Evolutionary conservation across 2,329 filamentous ascomycete species (phyloP).

Genomic region (Monilinia aucupariae): DNA sequence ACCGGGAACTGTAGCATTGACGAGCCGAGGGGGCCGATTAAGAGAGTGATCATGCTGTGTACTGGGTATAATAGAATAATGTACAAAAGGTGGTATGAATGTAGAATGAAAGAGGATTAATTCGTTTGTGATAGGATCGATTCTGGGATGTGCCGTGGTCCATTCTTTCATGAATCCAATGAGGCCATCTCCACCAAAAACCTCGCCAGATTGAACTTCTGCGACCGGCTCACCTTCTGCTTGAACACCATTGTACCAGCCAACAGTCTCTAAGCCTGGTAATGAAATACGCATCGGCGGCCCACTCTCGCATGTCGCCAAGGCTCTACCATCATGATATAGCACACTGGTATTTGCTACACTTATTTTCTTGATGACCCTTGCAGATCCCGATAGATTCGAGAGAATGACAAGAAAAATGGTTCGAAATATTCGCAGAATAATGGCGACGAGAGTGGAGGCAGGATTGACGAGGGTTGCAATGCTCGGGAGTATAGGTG

Average conservation of each 20-base stretch:
- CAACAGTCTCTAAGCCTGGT: conserved; percentile 60
- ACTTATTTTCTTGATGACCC: conserved; percentile 60
- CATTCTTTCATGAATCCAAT: conserved; percentile 62
- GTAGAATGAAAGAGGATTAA: conserved; percentile 63
- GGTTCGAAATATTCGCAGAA: conserved; percentile 49
- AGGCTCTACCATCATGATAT: conserved; percentile 62
- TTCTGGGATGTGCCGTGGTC: conserved; percentile 64
- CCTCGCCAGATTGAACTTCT: conserved; percentile 41
- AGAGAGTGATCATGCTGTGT: conserved; percentile 31
- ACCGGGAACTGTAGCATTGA: conserved; percentile 55
- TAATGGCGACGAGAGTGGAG: conserved; percentile 47
- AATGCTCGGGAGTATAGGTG: conserved; percentile 62
- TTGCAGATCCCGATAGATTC: conserved; percentile 50
- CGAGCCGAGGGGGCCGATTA: conserved; percentile 27
- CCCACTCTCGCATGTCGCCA: conserved; percentile 67
- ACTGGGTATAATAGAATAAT: conserved; percentile 55
- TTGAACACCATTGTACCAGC: conserved; percentile 60
- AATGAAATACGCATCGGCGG: conserved; percentile 61
- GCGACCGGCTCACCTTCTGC: conserved; percentile 46
- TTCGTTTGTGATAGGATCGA: conserved; percentile 60
- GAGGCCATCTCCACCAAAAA: conserved; percentile 51
- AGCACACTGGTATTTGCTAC: conserved; percentile 63
- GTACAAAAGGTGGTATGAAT: conserved; percentile 59
- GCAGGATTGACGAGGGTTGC: conserved; percentile 57
- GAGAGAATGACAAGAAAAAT: conserved; percentile 53